Conservation (phyloP, 192 early-diverging fungal genomes). For the Coemansia sp. region DNA sequence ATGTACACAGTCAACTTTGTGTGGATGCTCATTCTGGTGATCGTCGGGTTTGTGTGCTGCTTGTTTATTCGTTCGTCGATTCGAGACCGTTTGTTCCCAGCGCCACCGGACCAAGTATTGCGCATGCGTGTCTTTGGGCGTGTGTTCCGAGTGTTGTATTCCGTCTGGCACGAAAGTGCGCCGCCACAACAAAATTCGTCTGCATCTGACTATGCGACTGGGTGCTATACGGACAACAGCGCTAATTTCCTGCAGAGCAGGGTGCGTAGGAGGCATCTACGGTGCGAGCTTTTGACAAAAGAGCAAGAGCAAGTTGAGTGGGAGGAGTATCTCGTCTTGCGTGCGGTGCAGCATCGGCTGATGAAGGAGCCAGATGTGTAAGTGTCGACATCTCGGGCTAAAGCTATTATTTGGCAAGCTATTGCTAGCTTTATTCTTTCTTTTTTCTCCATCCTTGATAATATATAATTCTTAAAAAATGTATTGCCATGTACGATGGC, state of each 20-base stretch:
- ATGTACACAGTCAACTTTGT: constrained; percentile 63
- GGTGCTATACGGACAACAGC: neutral
- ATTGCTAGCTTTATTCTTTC: neutral
- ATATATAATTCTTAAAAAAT: neutral
- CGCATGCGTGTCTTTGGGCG: constrained; percentile 65
- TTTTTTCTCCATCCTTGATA: neutral
- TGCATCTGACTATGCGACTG: neutral
- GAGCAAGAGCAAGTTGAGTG: constrained; percentile 43
- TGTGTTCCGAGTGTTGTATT: constrained; percentile 53
- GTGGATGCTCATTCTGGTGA: constrained; percentile 64
- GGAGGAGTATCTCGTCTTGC: constrained; percentile 51
- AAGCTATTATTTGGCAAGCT: neutral
- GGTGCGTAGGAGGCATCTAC: constrained; percentile 1
- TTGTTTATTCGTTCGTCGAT: constrained; percentile 63
- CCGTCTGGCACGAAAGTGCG: constrained; percentile 2
- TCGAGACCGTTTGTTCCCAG: constrained; percentile 67
- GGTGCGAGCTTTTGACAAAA: constrained; percentile 39
- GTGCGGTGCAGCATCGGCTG: constrained; percentile 35
- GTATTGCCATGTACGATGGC: neutral
- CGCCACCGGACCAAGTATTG: constrained; percentile 57
- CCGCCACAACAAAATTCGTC: neutral
- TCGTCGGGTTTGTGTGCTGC: constrained; percentile 57
- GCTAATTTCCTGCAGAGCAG: constrained; percentile 4
- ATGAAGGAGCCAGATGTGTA: constrained; percentile 24
- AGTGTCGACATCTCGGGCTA: neutral